A percentile compares a stretch with the other conserved stretches of the same genome.
These are phyloP conservation scores for Polyporus tsugae DNA, from an alignment of 1,284 basidiomycete species.

Conservation along the genomic window DNA sequence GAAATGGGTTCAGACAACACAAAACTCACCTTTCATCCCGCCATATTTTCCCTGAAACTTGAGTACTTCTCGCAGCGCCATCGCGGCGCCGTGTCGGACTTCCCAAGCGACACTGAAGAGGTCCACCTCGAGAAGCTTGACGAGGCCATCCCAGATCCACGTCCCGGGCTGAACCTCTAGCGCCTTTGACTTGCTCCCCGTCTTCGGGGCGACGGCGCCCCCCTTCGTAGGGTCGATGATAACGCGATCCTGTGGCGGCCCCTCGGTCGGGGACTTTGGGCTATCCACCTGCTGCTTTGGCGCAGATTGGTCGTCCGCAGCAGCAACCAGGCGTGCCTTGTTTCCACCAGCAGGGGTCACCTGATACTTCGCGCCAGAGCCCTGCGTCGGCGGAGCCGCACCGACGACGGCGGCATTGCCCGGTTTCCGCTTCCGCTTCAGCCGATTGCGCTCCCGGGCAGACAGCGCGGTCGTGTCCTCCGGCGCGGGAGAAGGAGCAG, in stretches of 20 bases:
- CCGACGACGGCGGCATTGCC: constrained; percentile 83
- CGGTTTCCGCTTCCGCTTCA: constrained; percentile 91
- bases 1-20: too few relatives aligned
- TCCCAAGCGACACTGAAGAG: constrained; percentile 94
- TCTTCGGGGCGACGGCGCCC: constrained; percentile 80
- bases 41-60: constrained; percentile 87
- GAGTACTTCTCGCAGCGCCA: constrained; percentile 91
- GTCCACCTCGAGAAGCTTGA: constrained; percentile 85
- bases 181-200: constrained; percentile 75
- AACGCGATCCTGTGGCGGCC: constrained; percentile 63
- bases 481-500: constrained; percentile 57
- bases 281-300: constrained; percentile 57
- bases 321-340: constrained; percentile 71
- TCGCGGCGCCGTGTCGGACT: constrained; percentile 91
- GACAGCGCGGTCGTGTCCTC: constrained; percentile 66
- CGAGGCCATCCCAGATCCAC: constrained; percentile 92
- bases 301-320: constrained; percentile 55
- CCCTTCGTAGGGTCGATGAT: constrained; percentile 82
- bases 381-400: constrained; percentile 70
- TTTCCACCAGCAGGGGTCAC: constrained; percentile 69
- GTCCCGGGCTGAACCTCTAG: constrained; percentile 76
- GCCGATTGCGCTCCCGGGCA: constrained; percentile 88
- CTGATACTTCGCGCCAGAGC: constrained; percentile 61
- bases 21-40: constrained; percentile 75
- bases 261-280: constrained; percentile 52